Percentiles rank a stretch among this genome's conserved stretches.
Evolutionary conservation across 2,329 filamentous ascomycete species (phyloP).

Genomic region (Aspergillus fumigatus): DNA sequence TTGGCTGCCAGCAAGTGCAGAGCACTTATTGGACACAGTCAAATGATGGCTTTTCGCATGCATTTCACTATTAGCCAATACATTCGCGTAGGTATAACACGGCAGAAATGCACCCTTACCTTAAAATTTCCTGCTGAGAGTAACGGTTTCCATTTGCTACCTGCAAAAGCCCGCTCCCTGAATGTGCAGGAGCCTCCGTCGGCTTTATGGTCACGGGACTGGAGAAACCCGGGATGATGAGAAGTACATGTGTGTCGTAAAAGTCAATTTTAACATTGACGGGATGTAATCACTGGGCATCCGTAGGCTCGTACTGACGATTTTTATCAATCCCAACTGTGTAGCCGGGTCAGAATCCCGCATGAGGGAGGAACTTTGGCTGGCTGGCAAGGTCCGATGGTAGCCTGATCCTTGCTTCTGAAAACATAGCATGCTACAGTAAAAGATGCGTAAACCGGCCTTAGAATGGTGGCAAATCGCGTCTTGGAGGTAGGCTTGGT

Average conservation of each 20-base stretch:
- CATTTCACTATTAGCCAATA: slow-evolving; percentile 23
- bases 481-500: slow-evolving; percentile 20
- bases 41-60: slow-evolving; percentile 21
- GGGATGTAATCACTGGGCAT: slow-evolving; percentile 1
- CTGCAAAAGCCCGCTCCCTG: slow-evolving; percentile 22
- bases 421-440: slow-evolving; percentile 20
- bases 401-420: slow-evolving; percentile 23
- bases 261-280: slow-evolving; percentile 40
- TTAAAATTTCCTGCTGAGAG: slow-evolving; percentile 20
- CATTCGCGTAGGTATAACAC: slow-evolving; percentile 9
- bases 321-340: background rate
- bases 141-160: slow-evolving; percentile 31
- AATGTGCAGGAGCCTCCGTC: slow-evolving; percentile 31
- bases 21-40: slow-evolving; percentile 22
- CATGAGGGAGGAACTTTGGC: slow-evolving; percentile 10
- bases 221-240: slow-evolving; percentile 33
- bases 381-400: slow-evolving; percentile 21
- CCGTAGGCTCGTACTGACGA: background rate
- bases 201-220: slow-evolving; percentile 37
- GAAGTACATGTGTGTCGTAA: slow-evolving; percentile 31
- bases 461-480: slow-evolving; percentile 26
- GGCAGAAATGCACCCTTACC: slow-evolving; percentile 20
- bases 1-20: slow-evolving; percentile 17
- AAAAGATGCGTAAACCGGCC: slow-evolving; percentile 15
- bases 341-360: background rate